Base-by-base conservation (phyloP, 1,284 basidiomycete species). In the Sporisorium graminicola region DNA sequence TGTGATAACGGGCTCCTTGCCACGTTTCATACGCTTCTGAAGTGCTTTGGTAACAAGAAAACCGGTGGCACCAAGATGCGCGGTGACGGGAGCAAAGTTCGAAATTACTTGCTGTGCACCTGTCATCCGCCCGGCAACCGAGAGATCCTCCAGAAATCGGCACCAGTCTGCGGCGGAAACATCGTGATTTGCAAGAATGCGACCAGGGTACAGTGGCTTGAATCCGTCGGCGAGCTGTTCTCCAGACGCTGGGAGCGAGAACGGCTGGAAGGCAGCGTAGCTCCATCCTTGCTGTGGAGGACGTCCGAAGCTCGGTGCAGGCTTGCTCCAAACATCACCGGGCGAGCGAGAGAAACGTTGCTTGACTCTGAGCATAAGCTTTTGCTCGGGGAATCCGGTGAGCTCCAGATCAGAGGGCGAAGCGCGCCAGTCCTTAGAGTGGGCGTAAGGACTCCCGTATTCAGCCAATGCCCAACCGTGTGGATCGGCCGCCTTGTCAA, bases 151-250 rank as follows among this genome's bases (percentile, higher is more conserved):
- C 5, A 71, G 27, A 26, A 71, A 71, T 5, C 68, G 51, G 6
- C 46, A 10, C 68, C 68, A 71, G 35, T 71, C 68, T 7, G 68
- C 64, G 14, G 62, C 22, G 10, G 57, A 61, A 3, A 71, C 68
- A 35, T 69, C 57, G 51, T 55, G 68, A 22, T 58, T 29, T 2
- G 37, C 65, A 12, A 71, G 31, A n/a, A 71, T 26, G 14, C 46
- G 27, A 3, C 54, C 68, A 12, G 51, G 57, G 43, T 59, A 71
- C 9, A 51, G 29, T 0, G 65, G 40, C 37, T 71, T 37, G 59
- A 71, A 68, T 2, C 68, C 65, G n/a, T 64, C 63, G 12, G 54
- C 24, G 22, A 61, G 42, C 12, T 59, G 52, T 20, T 64, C 29
- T 6, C 54, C 56, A 13, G 31, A 26, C 3, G 40, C 55, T 9